Conservation (phyloP, 1,284 basidiomycete species). For the Moesziomyces sp. region DNA sequence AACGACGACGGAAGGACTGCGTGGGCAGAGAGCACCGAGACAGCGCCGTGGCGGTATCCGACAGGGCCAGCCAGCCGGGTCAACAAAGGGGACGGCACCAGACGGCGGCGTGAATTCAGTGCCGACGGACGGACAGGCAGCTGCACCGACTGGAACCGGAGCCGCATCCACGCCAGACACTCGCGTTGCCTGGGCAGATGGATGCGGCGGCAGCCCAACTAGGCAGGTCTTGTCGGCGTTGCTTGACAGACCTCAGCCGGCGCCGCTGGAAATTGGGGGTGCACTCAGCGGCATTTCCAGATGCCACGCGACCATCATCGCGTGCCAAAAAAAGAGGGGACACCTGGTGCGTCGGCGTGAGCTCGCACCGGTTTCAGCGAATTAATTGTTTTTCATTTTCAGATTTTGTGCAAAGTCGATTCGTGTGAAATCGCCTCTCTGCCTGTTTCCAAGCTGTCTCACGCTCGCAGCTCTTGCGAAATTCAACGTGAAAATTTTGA, state of each 20-base stretch:
- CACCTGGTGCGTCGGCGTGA: constrained; percentile 3
- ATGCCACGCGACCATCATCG: constrained; percentile 2
- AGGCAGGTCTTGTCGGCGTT: constrained; percentile 4
- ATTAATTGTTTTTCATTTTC: neutral
- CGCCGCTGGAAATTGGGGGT: constrained; percentile 4
- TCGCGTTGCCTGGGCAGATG: neutral
- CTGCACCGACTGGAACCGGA: constrained; percentile 2
- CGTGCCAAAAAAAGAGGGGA: constrained; percentile 10
- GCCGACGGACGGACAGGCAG: neutral
- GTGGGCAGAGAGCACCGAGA: neutral
- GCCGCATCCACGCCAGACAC: constrained; percentile 1
- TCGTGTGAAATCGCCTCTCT: neutral
- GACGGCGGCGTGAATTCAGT: neutral
- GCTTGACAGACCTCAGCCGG: constrained; percentile 2
- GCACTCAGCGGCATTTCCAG: neutral
- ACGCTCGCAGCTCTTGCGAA: neutral
- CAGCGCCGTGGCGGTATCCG: constrained; percentile 2
- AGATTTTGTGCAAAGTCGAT: neutral
- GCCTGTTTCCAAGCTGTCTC: neutral
- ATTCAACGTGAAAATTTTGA: neutral
- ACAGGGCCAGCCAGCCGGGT: constrained; percentile 6
- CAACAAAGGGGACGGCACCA: neutral
- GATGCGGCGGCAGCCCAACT: constrained; percentile 7
- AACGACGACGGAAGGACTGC: constrained; percentile 8
- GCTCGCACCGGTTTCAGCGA: neutral